Base-by-base conservation (phyloP, 116 monocot species). In the Iris pallida region DNA sequence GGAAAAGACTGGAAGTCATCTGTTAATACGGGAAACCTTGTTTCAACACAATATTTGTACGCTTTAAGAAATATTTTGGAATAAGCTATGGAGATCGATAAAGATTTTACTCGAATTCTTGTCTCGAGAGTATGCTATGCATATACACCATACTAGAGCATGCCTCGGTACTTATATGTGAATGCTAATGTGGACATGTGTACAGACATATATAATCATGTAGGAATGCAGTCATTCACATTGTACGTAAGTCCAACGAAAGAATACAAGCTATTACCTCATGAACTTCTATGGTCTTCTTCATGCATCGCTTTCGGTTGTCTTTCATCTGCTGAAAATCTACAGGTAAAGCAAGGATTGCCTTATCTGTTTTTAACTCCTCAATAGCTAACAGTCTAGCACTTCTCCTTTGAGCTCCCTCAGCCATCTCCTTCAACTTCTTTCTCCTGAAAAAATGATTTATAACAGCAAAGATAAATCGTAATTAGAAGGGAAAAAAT, bases 281-380 rank as follows among this genome's bases (percentile, higher is more conserved):
- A 44, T 61, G n/a, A 16, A 45, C n/a, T 61, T 16, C 44, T 45
- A 8, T 61, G 42, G 7, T 43, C 49, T 51, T 59, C 18, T 59
- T 59, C 59, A 6, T 59, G 49, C 49, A 1, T 51, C 49, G 7
- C 49, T 51, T 51, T 51, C 49, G 49, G 45, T 61, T 15, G 12
- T 6, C 45, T 44, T 13, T 61, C 11, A 5, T 61, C 15, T 61
- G 61, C 20, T 45, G 44, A 61, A 44, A 6, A 40, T 61, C 45
- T 61, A 45, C 61, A 44, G 61, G 61, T 16, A 61, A 61, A n/a
- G 61, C 61, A 30, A 61, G 61, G 8, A 61, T 30, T 7, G 61
- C 61, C 42, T 19, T 61, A 44, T 61, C 45, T 44, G 16, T 15
- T 42, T 61, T 45, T 45, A 12, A 16, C 61, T 61, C 61, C 45